Base-by-base conservation (phyloP, 805 yeast species). In the Sugiyamaella floridensis region DNA sequence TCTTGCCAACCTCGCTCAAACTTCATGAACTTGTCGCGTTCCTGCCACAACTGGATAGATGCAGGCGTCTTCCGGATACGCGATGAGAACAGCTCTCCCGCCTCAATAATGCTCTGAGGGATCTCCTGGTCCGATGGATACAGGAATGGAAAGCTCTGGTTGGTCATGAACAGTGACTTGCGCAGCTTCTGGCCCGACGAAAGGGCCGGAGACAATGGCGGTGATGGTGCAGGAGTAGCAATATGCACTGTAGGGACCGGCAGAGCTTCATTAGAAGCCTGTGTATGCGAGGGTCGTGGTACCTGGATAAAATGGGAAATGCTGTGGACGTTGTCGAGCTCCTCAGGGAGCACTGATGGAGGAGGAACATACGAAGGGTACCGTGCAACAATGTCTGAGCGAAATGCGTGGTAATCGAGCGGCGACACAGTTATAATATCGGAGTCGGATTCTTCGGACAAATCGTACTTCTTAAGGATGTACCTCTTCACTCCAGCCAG, bases 151-250 rank as follows among this genome's bases (percentile, higher is more conserved):
- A 78, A 80, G 2, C 80, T 76, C 63, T 80, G 81, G 63, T 83
- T 82, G 0, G 86, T 77, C 66, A 84, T 89, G 56, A 78, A 82
- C 48, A 79, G 64, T 1, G 69, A 60, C 46, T 67, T 63, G 22
- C 64, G 56, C 46, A 58, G 52, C 52, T 62, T 62, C 49, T 66
- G 69, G 43, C 67, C 66, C 1, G 63, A 40, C 26, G 67, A 66
- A 32, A 63, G 43, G 15, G 68, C 49, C 3, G 86, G 85, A 1
- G 80, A 74, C 15, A 76, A 63, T 0, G 86, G 83, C 0, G 96
- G 96, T 0, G 95, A 86, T 2, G 96, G 93, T 1, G 85, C 86
- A 0, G 96, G 96, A 0, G 96, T 88, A 0, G 96, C 90, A 10
- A 89, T 76, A 64, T 86, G 90, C 4, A 83, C 71, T 0, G 78